phyloP scores from a whole-genome alignment of 1,139 yeast genomes.

The Kodamaea ohmeri region DNA sequence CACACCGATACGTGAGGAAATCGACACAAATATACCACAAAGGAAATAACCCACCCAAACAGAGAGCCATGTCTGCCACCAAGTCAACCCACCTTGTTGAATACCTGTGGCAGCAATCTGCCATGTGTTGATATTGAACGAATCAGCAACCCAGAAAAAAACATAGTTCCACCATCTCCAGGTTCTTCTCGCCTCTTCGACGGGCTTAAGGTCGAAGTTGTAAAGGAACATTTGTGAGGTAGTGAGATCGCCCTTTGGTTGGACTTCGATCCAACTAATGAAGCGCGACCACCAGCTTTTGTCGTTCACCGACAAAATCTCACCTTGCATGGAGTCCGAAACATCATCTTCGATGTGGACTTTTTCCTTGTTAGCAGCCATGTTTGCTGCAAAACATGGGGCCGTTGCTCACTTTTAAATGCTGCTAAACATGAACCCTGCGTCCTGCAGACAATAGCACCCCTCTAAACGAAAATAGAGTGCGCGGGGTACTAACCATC shows the following conservation, averaged over 20 bases:
- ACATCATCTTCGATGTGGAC: conserved; percentile 4
- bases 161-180: conserved; percentile 84
- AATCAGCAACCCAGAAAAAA: conserved; percentile 82
- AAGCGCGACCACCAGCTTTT: conserved; percentile 6
- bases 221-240: conserved; percentile 57
- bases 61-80: conserved; percentile 90
- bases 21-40: conserved; percentile 59
- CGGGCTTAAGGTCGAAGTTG: conserved; percentile 76
- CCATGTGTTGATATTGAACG: conserved; percentile 87
- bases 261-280: conserved; percentile 18
- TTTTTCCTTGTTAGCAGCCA: conserved; percentile 4
- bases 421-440: conserved; percentile 3
- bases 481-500: too few species aligned
- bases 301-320: conserved; percentile 6
- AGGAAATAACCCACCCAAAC: conserved; percentile 73
- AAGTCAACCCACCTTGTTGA: conserved; percentile 62
- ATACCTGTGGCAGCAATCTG: conserved; percentile 84
- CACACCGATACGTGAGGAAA: conserved; percentile 70
- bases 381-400: background rate
- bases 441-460: conserved; percentile 1
- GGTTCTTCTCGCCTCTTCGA: conserved; percentile 60
- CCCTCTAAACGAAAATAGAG: too few species aligned
- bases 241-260: conserved; percentile 35
- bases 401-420: background rate
- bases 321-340: conserved; percentile 8